Conservation (phyloP, 495 filamentous ascomycete genomes). For the Penicillium taxi region DNA sequence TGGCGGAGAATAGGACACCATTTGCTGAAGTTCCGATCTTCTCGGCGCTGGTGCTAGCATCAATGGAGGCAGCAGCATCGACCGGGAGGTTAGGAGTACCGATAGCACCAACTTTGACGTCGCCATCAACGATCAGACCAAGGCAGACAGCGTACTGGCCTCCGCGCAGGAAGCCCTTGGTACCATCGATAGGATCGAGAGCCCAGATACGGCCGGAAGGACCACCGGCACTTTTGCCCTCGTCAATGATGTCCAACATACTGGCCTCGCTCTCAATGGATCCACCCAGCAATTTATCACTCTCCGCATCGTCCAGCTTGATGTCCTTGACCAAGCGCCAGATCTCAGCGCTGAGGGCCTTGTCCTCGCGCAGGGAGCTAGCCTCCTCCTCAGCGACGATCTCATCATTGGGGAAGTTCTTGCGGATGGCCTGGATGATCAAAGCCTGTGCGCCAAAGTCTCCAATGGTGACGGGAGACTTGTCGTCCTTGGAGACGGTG, state of each 20-base stretch:
- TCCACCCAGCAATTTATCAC: conserved; percentile 65
- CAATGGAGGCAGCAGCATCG: conserved; percentile 61
- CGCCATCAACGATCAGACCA: conserved; percentile 84
- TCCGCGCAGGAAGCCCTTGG: conserved; percentile 93
- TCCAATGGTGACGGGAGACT: conserved; percentile 92
- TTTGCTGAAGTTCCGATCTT: conserved; percentile 58
- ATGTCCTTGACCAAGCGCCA: conserved; percentile 73
- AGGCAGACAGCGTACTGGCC: conserved; percentile 97
- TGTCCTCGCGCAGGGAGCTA: conserved; percentile 60
- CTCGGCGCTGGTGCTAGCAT: conserved; percentile 57
- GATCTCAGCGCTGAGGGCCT: conserved; percentile 58
- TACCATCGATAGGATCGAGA: conserved; percentile 95
- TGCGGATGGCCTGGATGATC: conserved; percentile 80
- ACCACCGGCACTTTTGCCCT: conserved; percentile 73
- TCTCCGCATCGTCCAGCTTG: conserved; percentile 57
- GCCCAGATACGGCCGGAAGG: conserved; percentile 84
- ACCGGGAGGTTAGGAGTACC: conserved; percentile 92
- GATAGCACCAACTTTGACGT: conserved; percentile 88
- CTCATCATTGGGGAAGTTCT: conserved; percentile 83
- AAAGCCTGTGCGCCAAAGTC: conserved; percentile 97
- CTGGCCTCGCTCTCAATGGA: conserved; percentile 56
- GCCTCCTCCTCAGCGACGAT: conserved; percentile 96
- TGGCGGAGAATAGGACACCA: conserved; percentile 79
- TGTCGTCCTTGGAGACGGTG: conserved; percentile 87
- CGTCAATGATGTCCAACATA: conserved; percentile 83